Evolutionary conservation across 164 flowering plant genomes (phyloP), one percentile per base, ranked within the genome.

Genomic region (Dillenia turbinata): DNA sequence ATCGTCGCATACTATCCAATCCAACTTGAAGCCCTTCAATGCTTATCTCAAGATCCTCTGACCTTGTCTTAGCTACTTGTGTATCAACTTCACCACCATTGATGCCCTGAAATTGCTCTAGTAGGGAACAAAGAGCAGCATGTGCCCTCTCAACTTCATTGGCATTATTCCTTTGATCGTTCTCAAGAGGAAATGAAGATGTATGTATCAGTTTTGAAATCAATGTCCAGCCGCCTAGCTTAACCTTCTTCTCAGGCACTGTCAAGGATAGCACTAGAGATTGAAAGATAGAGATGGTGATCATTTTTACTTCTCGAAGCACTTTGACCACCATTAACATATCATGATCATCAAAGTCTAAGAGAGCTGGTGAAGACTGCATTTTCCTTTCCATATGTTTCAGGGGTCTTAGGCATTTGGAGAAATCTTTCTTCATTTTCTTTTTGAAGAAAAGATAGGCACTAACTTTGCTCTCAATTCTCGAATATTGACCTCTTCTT

Each of bases 261-360:
- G 78, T 66, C 58, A 82, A 64, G 62, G 69, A 68, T 47, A 63
- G 22, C 54, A 77, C 33, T 49, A 83, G 62, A 13, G 77, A 65
- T 45, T 69, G 61, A 40, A 85, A 73, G 63, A 80, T 33, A 9
- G 70, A 64, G 33, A 73, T 59, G 65, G 64, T 77, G 33, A 56
- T 55, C n/a, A 16, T 45, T 44, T 53, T 65, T 9, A 65, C 77
- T 68, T 85, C 85, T 65, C 62, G 66, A 12, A 85, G 63, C 19
- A 73, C 66, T 44, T 59, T 60, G 15, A 73, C 60, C 53, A 72
- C 56, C 26, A 61, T 60, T 1, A 58, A 14, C 48, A 66, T 57
- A n/a, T 66, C 62, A 10, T 48, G 61, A 47, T 72, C 66, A 47
- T 72, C 66, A 9, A 54, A 44, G 24, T 66, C 57, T 6, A 56